Conservation (phyloP, 306 rosid species). For the Glycyrrhiza uralensis region DNA sequence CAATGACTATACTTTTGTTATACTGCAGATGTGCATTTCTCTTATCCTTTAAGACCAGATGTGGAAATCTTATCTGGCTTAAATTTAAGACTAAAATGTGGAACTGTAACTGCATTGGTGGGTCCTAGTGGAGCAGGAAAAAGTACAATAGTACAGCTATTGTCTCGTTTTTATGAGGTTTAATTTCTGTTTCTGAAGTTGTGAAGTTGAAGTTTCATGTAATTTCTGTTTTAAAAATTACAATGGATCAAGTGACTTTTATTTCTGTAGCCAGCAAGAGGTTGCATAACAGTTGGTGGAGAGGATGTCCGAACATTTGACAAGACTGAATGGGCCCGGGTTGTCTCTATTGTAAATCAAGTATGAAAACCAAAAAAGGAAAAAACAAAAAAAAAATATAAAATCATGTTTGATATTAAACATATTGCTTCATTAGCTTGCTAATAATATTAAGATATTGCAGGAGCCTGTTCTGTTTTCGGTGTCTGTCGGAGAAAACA, state of each 20-base stretch:
- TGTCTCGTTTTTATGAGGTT: conserved; percentile 98
- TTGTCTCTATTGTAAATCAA: conserved; percentile 82
- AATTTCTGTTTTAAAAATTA: conserved; percentile 10
- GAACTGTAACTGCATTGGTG: conserved; percentile 87
- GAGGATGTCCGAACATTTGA: conserved; percentile 92
- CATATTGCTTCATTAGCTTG: background rate
- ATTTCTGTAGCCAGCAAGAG: conserved; percentile 69
- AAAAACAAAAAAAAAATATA: background rate
- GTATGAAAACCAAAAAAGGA: conserved; percentile 37
- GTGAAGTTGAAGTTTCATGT: conserved; percentile 5
- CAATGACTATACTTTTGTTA: conserved; percentile 17
- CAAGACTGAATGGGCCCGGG: conserved; percentile 93
- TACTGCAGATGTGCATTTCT: conserved; percentile 77
- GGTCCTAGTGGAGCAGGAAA: conserved; percentile 94
- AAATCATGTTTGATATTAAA: conserved; percentile 14
- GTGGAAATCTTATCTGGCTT: conserved; percentile 63
- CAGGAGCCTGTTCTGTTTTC: conserved; percentile 97
- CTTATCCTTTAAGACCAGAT: conserved; percentile 90
- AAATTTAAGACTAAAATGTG: conserved; percentile 72
- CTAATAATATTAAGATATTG: conserved; percentile 12
- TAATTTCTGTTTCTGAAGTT: conserved; percentile 25
- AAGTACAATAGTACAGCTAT: conserved; percentile 88
- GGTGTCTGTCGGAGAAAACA: conserved; percentile 93
- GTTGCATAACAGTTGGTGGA: conserved; percentile 79
- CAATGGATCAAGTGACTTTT: conserved; percentile 13